phyloP scores from a whole-genome alignment of 176 grass and related monocot species.

The Leersia perrieri region DNA sequence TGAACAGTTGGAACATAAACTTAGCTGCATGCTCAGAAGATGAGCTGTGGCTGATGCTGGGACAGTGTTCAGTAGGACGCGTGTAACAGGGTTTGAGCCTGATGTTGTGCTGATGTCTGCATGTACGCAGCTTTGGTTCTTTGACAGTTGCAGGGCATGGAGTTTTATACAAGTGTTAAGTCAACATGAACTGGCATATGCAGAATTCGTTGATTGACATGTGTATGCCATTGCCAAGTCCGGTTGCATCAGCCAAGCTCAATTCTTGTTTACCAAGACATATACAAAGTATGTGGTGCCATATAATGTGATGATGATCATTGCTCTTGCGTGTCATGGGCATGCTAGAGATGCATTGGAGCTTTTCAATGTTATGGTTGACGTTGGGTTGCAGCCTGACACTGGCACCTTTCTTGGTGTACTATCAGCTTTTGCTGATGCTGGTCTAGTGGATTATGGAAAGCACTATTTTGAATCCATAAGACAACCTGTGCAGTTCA shows the following conservation, averaged over 20 bases:
- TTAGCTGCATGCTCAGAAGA: no score
- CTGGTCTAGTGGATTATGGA: slow-evolving; percentile 45
- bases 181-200: no score
- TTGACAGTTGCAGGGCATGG: no score
- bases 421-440: slow-evolving; percentile 59
- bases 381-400: slow-evolving; percentile 52
- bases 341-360: slow-evolving; percentile 42
- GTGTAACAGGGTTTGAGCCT: no score
- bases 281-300: slow-evolving; percentile 49
- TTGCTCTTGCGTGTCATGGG: slow-evolving; percentile 49
- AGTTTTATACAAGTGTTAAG: no score
- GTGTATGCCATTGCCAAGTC: no score
- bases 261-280: slow-evolving; percentile 37
- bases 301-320: slow-evolving; percentile 80
- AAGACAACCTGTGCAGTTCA: slow-evolving; percentile 38
- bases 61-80: no score
- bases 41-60: no score
- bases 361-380: slow-evolving; percentile 38
- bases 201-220: no score
- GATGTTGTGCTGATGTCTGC: no score
- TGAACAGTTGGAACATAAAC: no score
- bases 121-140: no score
- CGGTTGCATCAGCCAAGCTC: slow-evolving; percentile 38
- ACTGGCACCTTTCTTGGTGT: slow-evolving; percentile 52
- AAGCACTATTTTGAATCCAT: slow-evolving; percentile 50